phyloP scores from a whole-genome alignment of 768 basidiomycete species.

The Tricholoma hemisulphureum region DNA sequence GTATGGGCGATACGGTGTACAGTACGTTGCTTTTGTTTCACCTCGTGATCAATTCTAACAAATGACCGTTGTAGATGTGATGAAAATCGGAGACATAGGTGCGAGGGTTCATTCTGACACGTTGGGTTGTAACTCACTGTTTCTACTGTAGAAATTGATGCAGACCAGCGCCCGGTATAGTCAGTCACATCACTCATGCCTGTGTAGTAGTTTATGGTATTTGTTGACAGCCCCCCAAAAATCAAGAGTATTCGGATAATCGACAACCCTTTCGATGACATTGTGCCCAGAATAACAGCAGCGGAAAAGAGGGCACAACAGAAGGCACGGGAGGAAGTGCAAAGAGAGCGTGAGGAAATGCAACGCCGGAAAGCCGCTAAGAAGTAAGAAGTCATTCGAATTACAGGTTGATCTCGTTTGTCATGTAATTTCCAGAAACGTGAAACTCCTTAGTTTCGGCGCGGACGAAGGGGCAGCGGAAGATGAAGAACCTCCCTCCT shows the following conservation, averaged over 20 bases:
- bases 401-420: neutral
- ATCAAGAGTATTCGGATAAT: constrained; percentile 82
- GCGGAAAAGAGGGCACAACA: constrained; percentile 86
- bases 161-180: constrained; percentile 79
- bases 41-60: neutral
- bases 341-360: constrained; percentile 76
- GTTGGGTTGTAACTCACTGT: constrained; percentile 4
- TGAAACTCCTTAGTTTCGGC: constrained; percentile 86
- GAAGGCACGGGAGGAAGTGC: constrained; percentile 71
- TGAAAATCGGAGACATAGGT: constrained; percentile 93
- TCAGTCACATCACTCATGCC: constrained; percentile 33
- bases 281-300: constrained; percentile 93
- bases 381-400: constrained; percentile 57
- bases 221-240: constrained; percentile 71
- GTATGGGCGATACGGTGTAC: constrained; percentile 84
- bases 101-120: constrained; percentile 20
- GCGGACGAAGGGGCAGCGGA: constrained; percentile 67
- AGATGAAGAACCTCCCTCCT: constrained; percentile 49
- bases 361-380: constrained; percentile 75
- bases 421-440: constrained; percentile 57
- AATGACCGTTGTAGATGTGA: constrained; percentile 55
- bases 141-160: constrained; percentile 57
- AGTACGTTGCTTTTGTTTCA: constrained; percentile 48
- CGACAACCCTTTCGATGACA: constrained; percentile 94
- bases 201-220: neutral